phyloP scores from a whole-genome alignment of 2,329 filamentous ascomycete species.

The Chrysoporthe puriensis region DNA sequence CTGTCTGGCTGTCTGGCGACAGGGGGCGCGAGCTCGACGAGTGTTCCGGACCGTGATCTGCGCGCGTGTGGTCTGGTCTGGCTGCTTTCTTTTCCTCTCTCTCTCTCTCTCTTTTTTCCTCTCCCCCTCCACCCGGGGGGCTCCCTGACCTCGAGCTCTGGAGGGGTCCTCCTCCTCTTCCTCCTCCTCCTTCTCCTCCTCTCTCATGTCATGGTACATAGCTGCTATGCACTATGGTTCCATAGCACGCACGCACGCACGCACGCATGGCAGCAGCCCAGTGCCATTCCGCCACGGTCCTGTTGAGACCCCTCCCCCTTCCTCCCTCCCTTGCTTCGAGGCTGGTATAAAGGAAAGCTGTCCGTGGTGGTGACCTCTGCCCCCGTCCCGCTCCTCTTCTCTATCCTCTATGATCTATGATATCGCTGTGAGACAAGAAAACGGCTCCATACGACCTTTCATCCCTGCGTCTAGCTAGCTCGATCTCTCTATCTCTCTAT shows the following conservation, averaged over 20 bases:
- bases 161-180: conserved; percentile 7
- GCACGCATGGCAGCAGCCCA: too few relatives aligned
- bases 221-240: too few relatives aligned
- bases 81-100: conserved; percentile 10
- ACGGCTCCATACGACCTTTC: neutral
- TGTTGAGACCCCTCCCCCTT: neutral
- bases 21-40: conserved; percentile 23
- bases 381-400: neutral
- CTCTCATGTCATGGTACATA: neutral
- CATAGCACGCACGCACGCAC: too few relatives aligned
- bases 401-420: neutral
- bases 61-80: conserved; percentile 7
- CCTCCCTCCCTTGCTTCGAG: neutral
- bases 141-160: conserved; percentile 20
- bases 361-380: conserved; percentile 14
- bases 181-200: neutral
- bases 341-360: conserved; percentile 24
- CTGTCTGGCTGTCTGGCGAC: neutral
- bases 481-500: too few relatives aligned
- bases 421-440: neutral
- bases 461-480: neutral
- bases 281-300: too few relatives aligned
- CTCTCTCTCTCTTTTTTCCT: conserved; percentile 18
- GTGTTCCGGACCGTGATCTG: conserved; percentile 25
- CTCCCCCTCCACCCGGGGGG: neutral